These are phyloP conservation scores for Ustilago sp. DNA, from an alignment of 1,284 basidiomycete genomes.

Conservation along the genomic window DNA sequence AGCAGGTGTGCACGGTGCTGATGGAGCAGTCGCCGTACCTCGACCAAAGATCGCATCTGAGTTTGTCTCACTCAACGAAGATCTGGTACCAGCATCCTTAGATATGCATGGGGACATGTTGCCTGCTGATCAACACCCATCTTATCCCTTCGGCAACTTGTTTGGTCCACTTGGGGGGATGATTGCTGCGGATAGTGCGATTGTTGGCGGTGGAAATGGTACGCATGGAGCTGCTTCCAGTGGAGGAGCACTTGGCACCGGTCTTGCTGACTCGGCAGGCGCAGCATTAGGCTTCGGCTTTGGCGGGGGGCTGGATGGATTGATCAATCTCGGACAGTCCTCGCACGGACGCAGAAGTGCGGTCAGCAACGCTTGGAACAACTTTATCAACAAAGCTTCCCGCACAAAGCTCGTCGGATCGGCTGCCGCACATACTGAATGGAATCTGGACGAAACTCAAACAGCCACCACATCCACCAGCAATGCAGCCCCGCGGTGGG, in stretches of 20 bases:
- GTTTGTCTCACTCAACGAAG: conserved; percentile 51
- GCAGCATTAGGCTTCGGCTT: conserved; percentile 33
- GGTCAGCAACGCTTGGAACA: conserved; percentile 37
- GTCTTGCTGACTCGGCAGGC: conserved; percentile 29
- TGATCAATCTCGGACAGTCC: conserved; percentile 34
- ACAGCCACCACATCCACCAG: conserved; percentile 1
- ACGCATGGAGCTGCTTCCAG: neutral
- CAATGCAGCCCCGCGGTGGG: neutral
- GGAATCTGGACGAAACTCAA: conserved; percentile 12
- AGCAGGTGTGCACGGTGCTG: conserved; percentile 8
- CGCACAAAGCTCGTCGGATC: conserved; percentile 42
- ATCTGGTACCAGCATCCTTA: conserved; percentile 54
- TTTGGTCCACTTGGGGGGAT: conserved; percentile 40
- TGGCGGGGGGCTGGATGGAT: conserved; percentile 37
- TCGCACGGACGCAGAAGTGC: conserved; percentile 40
- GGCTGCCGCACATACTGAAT: conserved; percentile 11
- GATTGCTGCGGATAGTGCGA: conserved; percentile 45
- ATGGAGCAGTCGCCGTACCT: conserved; percentile 25
- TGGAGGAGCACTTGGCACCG: conserved; percentile 2
- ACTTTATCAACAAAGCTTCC: conserved; percentile 44
- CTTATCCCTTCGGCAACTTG: conserved; percentile 60
- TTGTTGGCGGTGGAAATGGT: conserved; percentile 30
- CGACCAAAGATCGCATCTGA: conserved; percentile 41
- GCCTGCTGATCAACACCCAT: conserved; percentile 62
- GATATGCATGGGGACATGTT: conserved; percentile 61